Evolutionary conservation across 1,284 basidiomycete genomes (phyloP).

Genomic region (Vanrija sp.): DNA sequence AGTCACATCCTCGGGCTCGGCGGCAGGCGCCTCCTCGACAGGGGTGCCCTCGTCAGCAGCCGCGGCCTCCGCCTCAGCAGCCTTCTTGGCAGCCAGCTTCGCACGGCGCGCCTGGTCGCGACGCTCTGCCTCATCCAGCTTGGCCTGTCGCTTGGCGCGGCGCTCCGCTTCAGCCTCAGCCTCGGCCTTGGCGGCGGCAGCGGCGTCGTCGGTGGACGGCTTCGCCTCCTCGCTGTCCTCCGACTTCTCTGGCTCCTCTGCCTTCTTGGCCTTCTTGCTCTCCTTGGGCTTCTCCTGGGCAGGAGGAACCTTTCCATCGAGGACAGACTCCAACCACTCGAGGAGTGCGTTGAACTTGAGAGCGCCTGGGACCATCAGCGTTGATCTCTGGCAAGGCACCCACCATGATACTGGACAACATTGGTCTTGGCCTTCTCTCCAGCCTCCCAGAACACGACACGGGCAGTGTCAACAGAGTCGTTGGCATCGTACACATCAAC

Average conservation of each 20-base stretch:
- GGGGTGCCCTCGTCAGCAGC: conserved; percentile 2
- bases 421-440: conserved; percentile 18
- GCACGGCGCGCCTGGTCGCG: conserved; percentile 36
- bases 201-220: conserved; percentile 5
- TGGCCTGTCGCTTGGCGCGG: conserved; percentile 29
- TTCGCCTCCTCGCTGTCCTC: conserved; percentile 1
- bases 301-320: not conserved
- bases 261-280: not conserved
- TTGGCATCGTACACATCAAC: conserved; percentile 27
- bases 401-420: conserved; percentile 40
- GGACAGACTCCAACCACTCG: conserved; percentile 33
- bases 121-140: conserved; percentile 41
- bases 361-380: conserved; percentile 22
- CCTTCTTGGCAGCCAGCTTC: conserved; percentile 25
- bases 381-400: not conserved
- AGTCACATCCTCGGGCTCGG: conserved; percentile 11
- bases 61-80: conserved; percentile 2
- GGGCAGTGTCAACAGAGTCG: conserved; percentile 32
- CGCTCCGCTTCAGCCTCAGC: conserved; percentile 24
- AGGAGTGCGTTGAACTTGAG: conserved; percentile 48
- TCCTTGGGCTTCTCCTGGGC: not conserved
- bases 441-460: conserved; percentile 35
- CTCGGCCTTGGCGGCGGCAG: conserved; percentile 12
- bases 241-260: not conserved
- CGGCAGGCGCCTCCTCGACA: conserved; percentile 8